A percentile compares a stretch with the other conserved stretches of the same genome.
phyloP scores from a whole-genome alignment of 345 rosid species.

The Murraya koenigii region DNA sequence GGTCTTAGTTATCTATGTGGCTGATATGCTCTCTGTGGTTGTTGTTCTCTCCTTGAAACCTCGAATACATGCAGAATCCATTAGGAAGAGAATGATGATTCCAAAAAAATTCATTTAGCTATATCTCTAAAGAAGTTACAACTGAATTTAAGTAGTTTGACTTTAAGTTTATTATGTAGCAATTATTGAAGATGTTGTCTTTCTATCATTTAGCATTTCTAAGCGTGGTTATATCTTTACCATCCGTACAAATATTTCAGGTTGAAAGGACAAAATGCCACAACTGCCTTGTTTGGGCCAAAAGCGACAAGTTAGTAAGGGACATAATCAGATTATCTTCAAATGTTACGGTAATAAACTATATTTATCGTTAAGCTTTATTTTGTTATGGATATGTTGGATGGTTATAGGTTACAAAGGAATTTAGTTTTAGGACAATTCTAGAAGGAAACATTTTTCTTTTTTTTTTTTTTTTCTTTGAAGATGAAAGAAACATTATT shows the following conservation, averaged over 20 bases:
- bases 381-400: background rate
- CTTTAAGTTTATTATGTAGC: constrained; percentile 4
- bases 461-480: no score
- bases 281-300: constrained; percentile 88
- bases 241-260: constrained; percentile 35
- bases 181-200: background rate
- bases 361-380: background rate
- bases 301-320: constrained; percentile 76
- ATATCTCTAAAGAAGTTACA: background rate
- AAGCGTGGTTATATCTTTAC: background rate
- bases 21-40: background rate
- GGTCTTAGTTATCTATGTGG: background rate
- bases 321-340: constrained; percentile 64
- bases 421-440: background rate
- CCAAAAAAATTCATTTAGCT: background rate
- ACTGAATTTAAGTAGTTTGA: background rate
- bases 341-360: constrained; percentile 47
- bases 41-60: background rate
- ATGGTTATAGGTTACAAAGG: background rate
- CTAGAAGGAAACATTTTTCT: background rate
- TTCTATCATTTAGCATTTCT: background rate
- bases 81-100: background rate
- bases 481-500: background rate
- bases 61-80: background rate
- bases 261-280: constrained; percentile 50